A percentile compares a stretch with the other conserved stretches of the same genome.
Evolutionary conservation across 2,329 filamentous ascomycete genomes (phyloP).

Genomic region (Botrytis cinerea): DNA sequence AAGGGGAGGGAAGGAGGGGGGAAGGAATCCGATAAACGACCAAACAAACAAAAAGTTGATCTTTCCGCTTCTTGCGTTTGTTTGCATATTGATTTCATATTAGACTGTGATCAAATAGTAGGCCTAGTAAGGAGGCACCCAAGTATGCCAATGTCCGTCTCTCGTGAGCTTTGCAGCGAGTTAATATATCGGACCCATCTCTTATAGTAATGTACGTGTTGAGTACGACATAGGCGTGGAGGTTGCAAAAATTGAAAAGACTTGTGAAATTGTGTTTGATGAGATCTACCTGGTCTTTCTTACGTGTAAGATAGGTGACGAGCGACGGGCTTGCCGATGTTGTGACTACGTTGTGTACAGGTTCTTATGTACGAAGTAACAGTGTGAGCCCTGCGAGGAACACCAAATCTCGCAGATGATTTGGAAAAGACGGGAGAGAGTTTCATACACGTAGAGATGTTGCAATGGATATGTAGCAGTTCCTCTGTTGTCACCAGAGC

Average conservation of each 20-base stretch:
- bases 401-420: conserved; percentile 18
- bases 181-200: conserved; percentile 21
- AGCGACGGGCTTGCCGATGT: conserved; percentile 22
- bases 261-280: conserved; percentile 1
- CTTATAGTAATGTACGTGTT: conserved; percentile 10
- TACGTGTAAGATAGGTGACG: conserved; percentile 17
- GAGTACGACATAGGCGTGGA: background rate
- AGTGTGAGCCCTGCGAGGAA: conserved; percentile 17
- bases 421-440: conserved; percentile 1
- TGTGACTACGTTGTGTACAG: conserved; percentile 21
- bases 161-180: conserved; percentile 22
- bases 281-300: conserved; percentile 7
- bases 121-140: background rate
- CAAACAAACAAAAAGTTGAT: background rate
- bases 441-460: conserved; percentile 15
- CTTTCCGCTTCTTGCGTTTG: conserved; percentile 6
- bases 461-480: conserved; percentile 14
- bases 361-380: conserved; percentile 20
- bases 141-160: conserved; percentile 22
- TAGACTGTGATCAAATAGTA: conserved; percentile 7
- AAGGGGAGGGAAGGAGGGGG: background rate
- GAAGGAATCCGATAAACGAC: background rate
- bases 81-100: conserved; percentile 16
- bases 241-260: background rate
- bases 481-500: conserved; percentile 6